These are phyloP conservation scores for Populus alba DNA, from an alignment of 345 rosid species.

Conservation along the genomic window DNA sequence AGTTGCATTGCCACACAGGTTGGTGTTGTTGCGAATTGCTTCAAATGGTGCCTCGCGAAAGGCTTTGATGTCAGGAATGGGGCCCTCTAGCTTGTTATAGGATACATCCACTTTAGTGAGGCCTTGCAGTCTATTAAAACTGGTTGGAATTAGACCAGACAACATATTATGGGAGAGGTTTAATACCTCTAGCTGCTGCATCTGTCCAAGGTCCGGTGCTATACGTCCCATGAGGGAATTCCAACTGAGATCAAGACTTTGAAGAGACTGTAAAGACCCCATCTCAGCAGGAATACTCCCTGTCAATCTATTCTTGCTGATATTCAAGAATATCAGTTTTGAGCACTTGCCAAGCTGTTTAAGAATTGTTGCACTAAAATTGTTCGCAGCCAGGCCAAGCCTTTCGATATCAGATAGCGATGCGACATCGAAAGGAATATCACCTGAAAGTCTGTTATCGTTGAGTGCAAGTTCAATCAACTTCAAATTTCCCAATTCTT, in stretches of 20 bases:
- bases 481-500: conserved; percentile 2
- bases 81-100: too few species aligned
- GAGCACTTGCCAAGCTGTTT: conserved; percentile 2
- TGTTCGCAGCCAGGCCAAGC: neutral
- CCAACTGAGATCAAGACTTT: conserved; percentile 17
- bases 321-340: neutral
- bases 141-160: conserved; percentile 5
- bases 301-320: neutral
- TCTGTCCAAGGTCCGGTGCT: neutral
- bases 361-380: neutral
- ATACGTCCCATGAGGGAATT: conserved; percentile 11
- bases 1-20: conserved; percentile 16
- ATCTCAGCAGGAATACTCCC: neutral
- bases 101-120: neutral
- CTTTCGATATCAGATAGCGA: neutral
- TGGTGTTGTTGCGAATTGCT: neutral
- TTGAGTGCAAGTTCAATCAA: neutral
- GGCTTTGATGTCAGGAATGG: too few species aligned
- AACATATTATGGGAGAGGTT: conserved; percentile 12
- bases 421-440: neutral
- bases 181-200: neutral
- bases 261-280: neutral
- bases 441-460: neutral
- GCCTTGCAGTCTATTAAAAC: neutral
- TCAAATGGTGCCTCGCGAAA: too few species aligned